Base-by-base conservation (phyloP, 2,329 filamentous ascomycete species). In the Talaromyces amestolkiae region DNA sequence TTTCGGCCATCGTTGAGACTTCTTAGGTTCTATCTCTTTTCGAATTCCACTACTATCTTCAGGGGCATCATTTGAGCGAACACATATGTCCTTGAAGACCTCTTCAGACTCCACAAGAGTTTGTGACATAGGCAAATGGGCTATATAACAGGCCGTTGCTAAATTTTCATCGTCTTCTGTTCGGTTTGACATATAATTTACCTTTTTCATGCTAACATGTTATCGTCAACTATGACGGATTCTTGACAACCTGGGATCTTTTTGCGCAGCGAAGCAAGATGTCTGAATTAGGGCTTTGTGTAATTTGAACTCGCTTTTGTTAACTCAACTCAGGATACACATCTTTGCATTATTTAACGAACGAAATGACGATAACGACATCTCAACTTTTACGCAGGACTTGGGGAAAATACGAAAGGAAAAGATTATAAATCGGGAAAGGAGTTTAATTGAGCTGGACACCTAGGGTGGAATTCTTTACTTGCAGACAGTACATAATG, bases 1-100 rank as follows among this genome's bases (percentile, higher is more conserved):
- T 65, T 82, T 84, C 70, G 84, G 84, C 11, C 84, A 86, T 74
- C 77, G 81, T 68, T 85, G 72, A 79, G 33, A 39, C 31, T 37
- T 39, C 10, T 39, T 56, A 1, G 7, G 33, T 37, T 39, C 11
- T 37, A 37, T 13, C 17, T 31, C 27, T 54, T 19, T 35, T 35
- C 27, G 35, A 7, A 35, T 17, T 31, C 9, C 10, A 10, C 4
- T 8, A 11, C 2, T 31, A 19, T 22, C 2, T 22, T 35, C 10
- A 19, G 2, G 15, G 10, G 51, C 27, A 15, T 53, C 27, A 19
- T 27, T 31, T 54, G 51, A 13, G 31, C n/a, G 17, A n/a, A 35
- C 4, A 54, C 11, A n/a, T 31, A 8, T 54, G 31, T 35, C 17
- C 31, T 37, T 15, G 49, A 8, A n/a, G 3, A 33, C 27, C 15